phyloP scores from a whole-genome alignment of 441 rosid species.

The Metrosideros polymorpha region DNA sequence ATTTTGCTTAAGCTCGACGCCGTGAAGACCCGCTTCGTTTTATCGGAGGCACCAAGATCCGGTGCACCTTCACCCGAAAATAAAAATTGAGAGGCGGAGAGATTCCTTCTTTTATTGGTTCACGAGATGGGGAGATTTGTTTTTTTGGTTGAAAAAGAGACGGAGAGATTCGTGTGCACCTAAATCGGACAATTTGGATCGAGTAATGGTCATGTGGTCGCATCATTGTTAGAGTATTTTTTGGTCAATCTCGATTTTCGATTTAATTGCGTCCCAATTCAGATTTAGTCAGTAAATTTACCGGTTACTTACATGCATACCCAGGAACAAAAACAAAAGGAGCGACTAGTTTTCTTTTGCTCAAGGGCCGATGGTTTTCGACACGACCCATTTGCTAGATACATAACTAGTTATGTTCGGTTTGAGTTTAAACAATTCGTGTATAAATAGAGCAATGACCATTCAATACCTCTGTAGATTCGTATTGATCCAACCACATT shows the following conservation, averaged over 20 bases:
- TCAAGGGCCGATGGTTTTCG: not conserved
- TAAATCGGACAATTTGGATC: not conserved
- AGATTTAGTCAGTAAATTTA: fast-evolving
- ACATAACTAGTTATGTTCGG: fast-evolving
- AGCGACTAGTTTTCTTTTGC: not conserved
- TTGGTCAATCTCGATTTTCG: not conserved
- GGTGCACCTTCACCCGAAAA: too few relatives aligned
- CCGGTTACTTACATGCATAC: fast-evolving
- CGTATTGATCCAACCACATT: not conserved
- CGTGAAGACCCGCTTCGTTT: not conserved
- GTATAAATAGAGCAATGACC: not conserved
- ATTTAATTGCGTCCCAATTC: too few relatives aligned
- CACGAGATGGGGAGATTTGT: too few relatives aligned
- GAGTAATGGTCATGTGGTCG: not conserved
- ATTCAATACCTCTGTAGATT: not conserved
- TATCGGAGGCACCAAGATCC: too few relatives aligned
- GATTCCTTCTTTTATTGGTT: too few relatives aligned
- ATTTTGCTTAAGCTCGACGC: not conserved
- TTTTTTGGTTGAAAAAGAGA: too few relatives aligned
- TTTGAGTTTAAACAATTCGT: fast-evolving
- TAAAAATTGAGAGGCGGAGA: not conserved
- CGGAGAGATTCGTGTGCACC: fast-evolving
- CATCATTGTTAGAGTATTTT: not conserved
- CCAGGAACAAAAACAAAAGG: not conserved
- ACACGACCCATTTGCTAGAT: not conserved